Evolutionary conservation across 768 basidiomycete species (phyloP), one percentile per base, ranked within the genome.

Genomic region (Epithele typhae): DNA sequence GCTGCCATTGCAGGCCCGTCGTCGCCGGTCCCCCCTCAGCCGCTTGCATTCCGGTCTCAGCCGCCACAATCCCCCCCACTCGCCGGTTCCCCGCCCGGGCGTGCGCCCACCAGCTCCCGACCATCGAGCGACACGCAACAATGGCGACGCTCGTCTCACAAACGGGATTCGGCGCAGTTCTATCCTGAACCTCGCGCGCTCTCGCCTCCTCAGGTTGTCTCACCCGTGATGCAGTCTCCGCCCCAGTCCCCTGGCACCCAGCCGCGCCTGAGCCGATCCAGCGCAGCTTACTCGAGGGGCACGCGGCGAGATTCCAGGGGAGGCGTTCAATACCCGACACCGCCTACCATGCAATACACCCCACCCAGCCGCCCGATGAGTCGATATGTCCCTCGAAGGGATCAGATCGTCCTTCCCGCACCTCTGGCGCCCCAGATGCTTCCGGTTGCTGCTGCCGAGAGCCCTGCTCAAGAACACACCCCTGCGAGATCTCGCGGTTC

Each of bases 391-490:
- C 48, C 56, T 2, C 41, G 47, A 8, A 24, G 57, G 37, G 58
- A 57, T 18, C 45, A 49, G 25, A 59, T 61, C 30, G 56, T 61
- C 11, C 51, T 61, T 2, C 60, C 60, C 14, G 37, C 58, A 5
- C 60, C 54, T 19, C 49, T 61, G 0, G 59, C 53, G n/a, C 30
- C 9, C 9, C 30, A 9, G 15, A 32, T 32, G 30, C 30, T 32
- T 9, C 15, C 9, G 30, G 9, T 32, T 32, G 15, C 15, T 15
- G 9, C 30, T 32, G 9, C 30, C 15, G 30, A 32, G 9, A 9
- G 30, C 9, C 30, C 15, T 9, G 9, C 30, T 32, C 15, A 32
- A n/a, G n/a, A n/a, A n/a, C n/a, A n/a, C n/a, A n/a, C n/a, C n/a
- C n/a, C n/a, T n/a, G n/a, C n/a, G n/a, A n/a, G n/a, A n/a, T n/a